phyloP scores from a whole-genome alignment of 129 eudicot species.

The Lactuca saligna region DNA sequence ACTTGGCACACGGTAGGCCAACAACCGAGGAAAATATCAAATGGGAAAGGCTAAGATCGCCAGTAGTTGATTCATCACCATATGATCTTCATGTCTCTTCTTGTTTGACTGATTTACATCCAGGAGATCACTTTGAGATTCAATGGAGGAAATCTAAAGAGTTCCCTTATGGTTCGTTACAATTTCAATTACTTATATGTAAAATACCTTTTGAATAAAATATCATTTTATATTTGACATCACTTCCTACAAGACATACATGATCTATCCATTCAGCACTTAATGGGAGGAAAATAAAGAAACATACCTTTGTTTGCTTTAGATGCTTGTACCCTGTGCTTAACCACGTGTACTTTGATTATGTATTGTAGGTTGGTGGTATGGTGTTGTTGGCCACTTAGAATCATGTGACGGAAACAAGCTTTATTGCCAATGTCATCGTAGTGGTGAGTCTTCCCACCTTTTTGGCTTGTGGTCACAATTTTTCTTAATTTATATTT shows the following conservation, averaged over 20 bases:
- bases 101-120: conserved; percentile 63
- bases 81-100: conserved; percentile 59
- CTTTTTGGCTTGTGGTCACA: background rate
- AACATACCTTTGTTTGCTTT: background rate
- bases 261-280: background rate
- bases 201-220: no score
- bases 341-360: conserved; percentile 14
- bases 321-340: conserved; percentile 22
- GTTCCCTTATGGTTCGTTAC: conserved; percentile 68
- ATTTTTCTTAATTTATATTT: conserved; percentile 2
- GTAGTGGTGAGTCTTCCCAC: conserved; percentile 51
- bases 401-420: conserved; percentile 67
- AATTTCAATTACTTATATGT: no score
- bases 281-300: background rate
- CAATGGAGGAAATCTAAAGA: conserved; percentile 84
- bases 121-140: conserved; percentile 82
- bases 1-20: conserved; percentile 56
- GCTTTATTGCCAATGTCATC: conserved; percentile 73
- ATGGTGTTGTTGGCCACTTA: conserved; percentile 91
- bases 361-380: conserved; percentile 93
- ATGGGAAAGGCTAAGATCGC: conserved; percentile 82
- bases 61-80: conserved; percentile 58
- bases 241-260: background rate
- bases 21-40: conserved; percentile 67
- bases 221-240: background rate